A percentile compares a stretch with the other conserved stretches of the same genome.
Evolutionary conservation across 1,139 yeast species (phyloP).

Genomic region (Hansenula sp.): DNA sequence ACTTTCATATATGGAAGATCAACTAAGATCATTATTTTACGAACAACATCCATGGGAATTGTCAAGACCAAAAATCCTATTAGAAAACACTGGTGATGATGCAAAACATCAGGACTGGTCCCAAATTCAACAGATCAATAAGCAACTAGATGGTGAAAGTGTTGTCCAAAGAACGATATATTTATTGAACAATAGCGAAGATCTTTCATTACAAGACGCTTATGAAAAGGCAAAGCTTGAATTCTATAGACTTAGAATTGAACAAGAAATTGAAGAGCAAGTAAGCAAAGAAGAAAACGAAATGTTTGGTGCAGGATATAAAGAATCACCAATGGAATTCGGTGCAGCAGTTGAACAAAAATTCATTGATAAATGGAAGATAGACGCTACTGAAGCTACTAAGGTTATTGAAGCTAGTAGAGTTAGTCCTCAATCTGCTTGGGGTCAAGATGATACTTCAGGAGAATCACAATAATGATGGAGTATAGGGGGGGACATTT

Average conservation of each 20-base stretch:
- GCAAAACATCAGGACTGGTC: conserved; percentile 66
- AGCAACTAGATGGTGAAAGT: conserved; percentile 85
- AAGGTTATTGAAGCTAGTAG: conserved; percentile 37
- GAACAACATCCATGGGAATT: conserved; percentile 98
- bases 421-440: conserved; percentile 37
- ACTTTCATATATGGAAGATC: conserved; percentile 74
- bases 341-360: conserved; percentile 72
- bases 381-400: conserved; percentile 60
- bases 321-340: conserved; percentile 54
- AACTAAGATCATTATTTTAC: conserved; percentile 74
- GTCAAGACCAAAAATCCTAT: conserved; percentile 82
- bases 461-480: not conserved
- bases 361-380: conserved; percentile 68
- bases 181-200: conserved; percentile 39
- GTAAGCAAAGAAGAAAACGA: conserved; percentile 80
- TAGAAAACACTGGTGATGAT: conserved; percentile 68
- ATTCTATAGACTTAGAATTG: conserved; percentile 80
- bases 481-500: not conserved
- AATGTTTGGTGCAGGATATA: conserved; percentile 79
- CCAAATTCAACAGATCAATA: conserved; percentile 62
- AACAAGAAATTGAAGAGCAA: conserved; percentile 71
- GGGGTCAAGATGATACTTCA: conserved; percentile 20
- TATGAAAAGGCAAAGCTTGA: conserved; percentile 86
- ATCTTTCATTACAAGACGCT: conserved; percentile 49
- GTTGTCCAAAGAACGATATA: conserved; percentile 90